Conservation (phyloP, 768 basidiomycete species). For the Lactifluus piperatus region DNA sequence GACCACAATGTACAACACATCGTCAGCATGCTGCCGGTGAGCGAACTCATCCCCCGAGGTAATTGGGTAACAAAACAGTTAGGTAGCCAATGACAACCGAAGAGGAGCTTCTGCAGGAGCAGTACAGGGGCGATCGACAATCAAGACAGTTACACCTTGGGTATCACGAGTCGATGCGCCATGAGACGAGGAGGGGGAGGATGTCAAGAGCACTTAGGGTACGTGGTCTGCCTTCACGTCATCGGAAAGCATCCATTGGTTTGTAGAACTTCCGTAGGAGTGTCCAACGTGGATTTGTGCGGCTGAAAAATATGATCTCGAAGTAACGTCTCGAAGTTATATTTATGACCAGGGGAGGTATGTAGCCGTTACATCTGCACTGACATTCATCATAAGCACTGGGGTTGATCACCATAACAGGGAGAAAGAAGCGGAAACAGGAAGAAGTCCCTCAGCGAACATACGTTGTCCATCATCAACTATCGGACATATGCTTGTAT, state of each 20-base stretch:
- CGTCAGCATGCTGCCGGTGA: constrained; percentile 14
- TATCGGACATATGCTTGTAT: constrained; percentile 24
- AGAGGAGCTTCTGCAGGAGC: constrained; percentile 19
- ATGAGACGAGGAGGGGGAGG: neutral
- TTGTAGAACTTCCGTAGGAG: constrained; percentile 12
- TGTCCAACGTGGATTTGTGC: constrained; percentile 10
- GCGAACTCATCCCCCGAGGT: neutral
- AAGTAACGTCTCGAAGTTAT: neutral
- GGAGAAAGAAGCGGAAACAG: neutral
- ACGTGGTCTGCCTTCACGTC: neutral
- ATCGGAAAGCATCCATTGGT: constrained; percentile 1
- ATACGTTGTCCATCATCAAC: constrained; percentile 21
- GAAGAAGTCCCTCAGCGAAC: constrained; percentile 20
- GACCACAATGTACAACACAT: neutral
- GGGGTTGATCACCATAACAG: neutral
- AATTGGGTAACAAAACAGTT: constrained; percentile 4
- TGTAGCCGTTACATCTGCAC: neutral
- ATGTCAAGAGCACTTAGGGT: constrained; percentile 3
- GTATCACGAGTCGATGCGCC: neutral
- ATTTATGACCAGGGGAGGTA: neutral
- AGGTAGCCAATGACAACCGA: constrained; percentile 18
- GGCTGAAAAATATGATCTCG: constrained; percentile 13
- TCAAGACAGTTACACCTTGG: constrained; percentile 15
- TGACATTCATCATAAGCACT: constrained; percentile 7
- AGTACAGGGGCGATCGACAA: constrained; percentile 14